Evolutionary conservation across 23 red algal genomes (phyloP).

Genomic region (Gracilariopsis chorda): DNA sequence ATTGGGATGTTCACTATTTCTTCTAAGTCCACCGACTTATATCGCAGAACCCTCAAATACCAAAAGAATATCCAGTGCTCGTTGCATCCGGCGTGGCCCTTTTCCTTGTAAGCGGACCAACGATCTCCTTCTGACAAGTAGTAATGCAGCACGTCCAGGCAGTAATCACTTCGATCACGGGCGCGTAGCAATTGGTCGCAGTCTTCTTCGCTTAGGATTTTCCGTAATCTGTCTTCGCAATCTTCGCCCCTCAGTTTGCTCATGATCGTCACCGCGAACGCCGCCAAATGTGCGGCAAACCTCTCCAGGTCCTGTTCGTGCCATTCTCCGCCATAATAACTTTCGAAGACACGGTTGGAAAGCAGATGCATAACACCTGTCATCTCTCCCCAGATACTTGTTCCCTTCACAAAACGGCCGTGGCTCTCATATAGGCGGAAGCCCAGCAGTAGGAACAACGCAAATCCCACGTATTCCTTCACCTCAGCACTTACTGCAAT

Average conservation of each 20-base stretch:
- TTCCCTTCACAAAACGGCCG: slow-evolving; percentile 32
- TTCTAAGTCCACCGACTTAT: background rate
- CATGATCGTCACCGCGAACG: slow-evolving; percentile 18
- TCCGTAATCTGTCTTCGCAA: background rate
- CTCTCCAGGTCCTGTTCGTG: slow-evolving; percentile 46
- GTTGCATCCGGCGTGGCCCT: background rate
- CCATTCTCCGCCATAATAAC: slow-evolving; percentile 15
- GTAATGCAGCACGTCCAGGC: slow-evolving; percentile 28
- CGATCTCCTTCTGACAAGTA: slow-evolving; percentile 8
- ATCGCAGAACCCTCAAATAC: background rate
- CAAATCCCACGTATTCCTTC: slow-evolving; percentile 59
- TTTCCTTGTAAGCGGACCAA: background rate
- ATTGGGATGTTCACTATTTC: slow-evolving; percentile 4
- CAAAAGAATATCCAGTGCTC: background rate
- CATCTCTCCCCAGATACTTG: background rate
- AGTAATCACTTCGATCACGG: slow-evolving; percentile 10
- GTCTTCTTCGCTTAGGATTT: slow-evolving; percentile 2
- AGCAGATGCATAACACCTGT: background rate
- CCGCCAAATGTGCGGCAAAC: slow-evolving; percentile 10
- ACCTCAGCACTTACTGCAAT: slow-evolving; percentile 16
- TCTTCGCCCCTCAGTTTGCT: background rate
- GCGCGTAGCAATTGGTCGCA: background rate
- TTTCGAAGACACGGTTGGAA: slow-evolving; percentile 25
- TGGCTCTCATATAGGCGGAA: slow-evolving; percentile 50
- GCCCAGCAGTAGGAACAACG: slow-evolving; percentile 40